Evolutionary conservation across 176 grass and related monocot genomes (phyloP).

Genomic region (Avena sativa): DNA sequence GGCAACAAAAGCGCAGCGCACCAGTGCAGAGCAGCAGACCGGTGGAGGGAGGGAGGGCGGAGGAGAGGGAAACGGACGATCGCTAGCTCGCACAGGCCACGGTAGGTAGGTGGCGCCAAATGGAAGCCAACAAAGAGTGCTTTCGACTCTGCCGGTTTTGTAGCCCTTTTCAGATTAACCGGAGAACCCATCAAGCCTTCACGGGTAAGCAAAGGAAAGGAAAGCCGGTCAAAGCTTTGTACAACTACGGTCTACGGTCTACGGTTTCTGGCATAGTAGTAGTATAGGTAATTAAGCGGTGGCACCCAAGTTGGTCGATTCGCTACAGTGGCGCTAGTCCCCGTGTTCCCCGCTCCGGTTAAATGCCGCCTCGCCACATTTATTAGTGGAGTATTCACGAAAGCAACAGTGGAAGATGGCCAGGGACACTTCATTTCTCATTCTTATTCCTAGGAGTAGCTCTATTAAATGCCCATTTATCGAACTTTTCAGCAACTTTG

Average conservation of each 20-base stretch:
- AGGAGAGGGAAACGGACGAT: neutral
- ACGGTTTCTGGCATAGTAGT: too few species aligned
- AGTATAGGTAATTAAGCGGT: neutral
- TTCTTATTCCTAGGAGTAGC: too few species aligned
- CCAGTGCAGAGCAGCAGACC: neutral
- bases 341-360: slow-evolving; percentile 1
- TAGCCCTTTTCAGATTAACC: neutral
- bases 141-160: neutral
- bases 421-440: too few species aligned
- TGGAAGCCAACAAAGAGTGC: neutral
- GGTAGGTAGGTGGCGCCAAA: neutral
- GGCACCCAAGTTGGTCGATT: neutral
- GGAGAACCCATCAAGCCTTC: neutral
- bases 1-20: neutral
- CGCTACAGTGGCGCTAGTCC: neutral
- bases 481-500: too few species aligned
- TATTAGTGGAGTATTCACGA: neutral
- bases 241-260: neutral
- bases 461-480: too few species aligned
- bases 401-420: neutral
- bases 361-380: neutral
- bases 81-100: neutral
- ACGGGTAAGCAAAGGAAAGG: too few species aligned
- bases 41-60: neutral
- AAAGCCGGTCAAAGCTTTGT: neutral